Evolutionary conservation across 176 grass and related monocot species (phyloP), one percentile per base, ranked within the genome.

Genomic region (Triticum aestivum): DNA sequence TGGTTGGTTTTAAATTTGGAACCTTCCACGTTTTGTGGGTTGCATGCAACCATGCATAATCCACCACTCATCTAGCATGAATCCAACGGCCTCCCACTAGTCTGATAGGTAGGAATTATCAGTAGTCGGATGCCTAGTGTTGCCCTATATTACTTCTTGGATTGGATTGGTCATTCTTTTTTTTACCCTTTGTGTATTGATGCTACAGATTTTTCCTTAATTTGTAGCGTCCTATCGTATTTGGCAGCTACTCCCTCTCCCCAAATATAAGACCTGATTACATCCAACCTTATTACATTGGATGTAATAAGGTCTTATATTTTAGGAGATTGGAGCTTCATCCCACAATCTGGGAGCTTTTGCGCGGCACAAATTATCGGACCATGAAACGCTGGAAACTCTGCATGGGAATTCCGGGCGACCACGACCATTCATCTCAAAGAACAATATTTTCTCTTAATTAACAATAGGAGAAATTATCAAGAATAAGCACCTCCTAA

Each of bases 321-420:
- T 41, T 41, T 41, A 41, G 38, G 8, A 41, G 38, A 41, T 41
- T 41, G 8, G 8, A 41, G 38, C 38, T 41, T 8, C 38, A 8
- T 41, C 64, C 73, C 62, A 75, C 44, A 27, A 26, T n/a, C 54
- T 67, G 37, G 52, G 62, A 75, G 62, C 35, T 79, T 63, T 47
- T 21, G 78, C 26, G 9, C 15, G 3, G 39, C 32, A 72, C 74
- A 63, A 56, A 90, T 37, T 85, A 94, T 89, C 87, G 87, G 87
- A 72, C 24, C 79, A n/a, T 42, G 7, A 80, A 51, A 79, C 21
- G 10, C 6, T 29, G 18, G 54, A 74, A 47, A 64, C 21, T 52
- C 49, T 78, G 41, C 67, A 66, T 73, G 67, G 58, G 67, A 69
- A 81, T 81, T 73, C 32, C 20, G 1, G 29, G 51, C 18, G 11